Conservation (phyloP, 1,139 yeast genomes). For the Chernovozyma sophiae-reginae region DNA sequence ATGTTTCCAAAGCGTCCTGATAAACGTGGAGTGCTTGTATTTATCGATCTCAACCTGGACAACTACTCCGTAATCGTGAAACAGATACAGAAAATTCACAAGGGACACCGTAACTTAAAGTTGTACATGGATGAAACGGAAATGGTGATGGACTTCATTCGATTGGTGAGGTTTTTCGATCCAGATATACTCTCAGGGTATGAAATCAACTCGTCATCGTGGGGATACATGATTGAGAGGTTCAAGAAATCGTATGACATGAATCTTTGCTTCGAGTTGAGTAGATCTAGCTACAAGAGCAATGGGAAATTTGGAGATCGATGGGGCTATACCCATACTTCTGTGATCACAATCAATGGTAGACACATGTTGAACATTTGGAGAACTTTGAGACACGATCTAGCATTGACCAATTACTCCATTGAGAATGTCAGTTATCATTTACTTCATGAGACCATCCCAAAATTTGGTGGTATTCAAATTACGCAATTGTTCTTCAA, state of each 20-base stretch:
- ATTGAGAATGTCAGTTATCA: slow-evolving; percentile 75
- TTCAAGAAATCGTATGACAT: slow-evolving; percentile 41
- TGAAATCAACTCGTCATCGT: slow-evolving; percentile 74
- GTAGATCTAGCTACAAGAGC: slow-evolving; percentile 45
- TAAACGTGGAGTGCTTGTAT: slow-evolving; percentile 2
- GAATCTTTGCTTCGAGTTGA: slow-evolving; percentile 43
- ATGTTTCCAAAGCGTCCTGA: slow-evolving; percentile 16
- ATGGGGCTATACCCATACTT: slow-evolving; percentile 82
- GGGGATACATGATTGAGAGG: slow-evolving; percentile 87
- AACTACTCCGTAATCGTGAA: not conserved
- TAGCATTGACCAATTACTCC: slow-evolving; percentile 63
- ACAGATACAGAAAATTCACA: slow-evolving; percentile 6
- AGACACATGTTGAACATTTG: slow-evolving; percentile 82
- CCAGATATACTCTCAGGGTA: slow-evolving; percentile 89
- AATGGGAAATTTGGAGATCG: slow-evolving; percentile 60
- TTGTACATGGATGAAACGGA: slow-evolving; percentile 41
- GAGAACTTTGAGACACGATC: slow-evolving; percentile 65
- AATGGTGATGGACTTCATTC: slow-evolving; percentile 52
- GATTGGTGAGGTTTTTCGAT: slow-evolving; percentile 60
- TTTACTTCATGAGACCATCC: slow-evolving; percentile 61
- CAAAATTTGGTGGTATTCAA: slow-evolving; percentile 50
- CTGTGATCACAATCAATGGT: slow-evolving; percentile 67
- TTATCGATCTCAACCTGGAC: slow-evolving; percentile 1
- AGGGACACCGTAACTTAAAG: slow-evolving; percentile 15
- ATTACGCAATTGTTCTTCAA: slow-evolving; percentile 50